Evolutionary conservation across 495 filamentous ascomycete genomes (phyloP), one percentile per base, ranked within the genome.

Genomic region (Filosporella fistucella): DNA sequence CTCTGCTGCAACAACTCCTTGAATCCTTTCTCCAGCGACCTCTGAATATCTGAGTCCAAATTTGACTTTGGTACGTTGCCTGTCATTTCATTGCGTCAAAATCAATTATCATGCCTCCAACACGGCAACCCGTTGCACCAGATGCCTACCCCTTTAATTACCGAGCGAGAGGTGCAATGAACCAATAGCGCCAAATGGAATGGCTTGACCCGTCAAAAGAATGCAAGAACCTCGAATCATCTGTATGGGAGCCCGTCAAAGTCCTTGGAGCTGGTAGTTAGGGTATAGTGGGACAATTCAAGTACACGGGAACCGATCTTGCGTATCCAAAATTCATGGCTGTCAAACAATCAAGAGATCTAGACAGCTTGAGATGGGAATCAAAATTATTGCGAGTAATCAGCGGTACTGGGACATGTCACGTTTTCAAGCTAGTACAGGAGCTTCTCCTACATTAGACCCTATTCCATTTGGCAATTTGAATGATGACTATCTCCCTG

Each of bases 171-270:
- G n/a, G n/a, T n/a, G n/a, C n/a, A 30, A 32, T 40, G 14, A 25
- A 23, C 7, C 14, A 8, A 16, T 5, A 14, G 5, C 26, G 21
- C 33, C 37, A 49, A 33, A 21, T 23, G 13, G 6, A 23, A 10
- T 49, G 46, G 46, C 37, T 49, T 1, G 36, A 41, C 12, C 24
- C 37, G 10, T 49, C 46, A 2, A 20, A 42, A 20, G 35, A 21
- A 13, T 49, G 46, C 26, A 9, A 13, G 5, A 26, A 23, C 18
- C 16, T 42, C 13, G 22, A 26, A 8, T 8, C 18, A 1, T 8
- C 0, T 2, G 13, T 3, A 2, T 38, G 35, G 35, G 5, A 20
- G n/a, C 35, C 35, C 5, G 17, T 21, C 9, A 9, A 20, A 21
- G 35, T 38, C 11, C 35, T 38, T 9, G 35, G 35, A 21, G 35